Evolutionary conservation across 345 rosid genomes (phyloP).

Genomic region (Durio zibethinus): DNA sequence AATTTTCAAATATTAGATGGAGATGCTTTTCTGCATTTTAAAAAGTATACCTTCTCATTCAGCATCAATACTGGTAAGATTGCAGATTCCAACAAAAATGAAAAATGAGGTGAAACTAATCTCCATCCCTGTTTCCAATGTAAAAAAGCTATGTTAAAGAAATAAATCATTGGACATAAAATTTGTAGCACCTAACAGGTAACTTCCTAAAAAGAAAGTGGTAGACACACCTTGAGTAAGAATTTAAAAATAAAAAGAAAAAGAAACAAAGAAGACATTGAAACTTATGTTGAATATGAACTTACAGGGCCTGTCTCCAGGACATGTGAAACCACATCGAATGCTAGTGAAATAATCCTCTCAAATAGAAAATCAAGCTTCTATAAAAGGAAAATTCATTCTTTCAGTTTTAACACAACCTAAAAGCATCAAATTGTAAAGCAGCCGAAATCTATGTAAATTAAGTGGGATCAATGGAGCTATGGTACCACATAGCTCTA

Average conservation of each 20-base stretch:
- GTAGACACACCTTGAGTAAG: neutral
- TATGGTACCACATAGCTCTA: neutral
- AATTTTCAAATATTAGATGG: neutral
- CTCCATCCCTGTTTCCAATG: slow-evolving; percentile 74
- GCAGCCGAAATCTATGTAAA: neutral
- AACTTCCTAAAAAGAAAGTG: slow-evolving; percentile 5
- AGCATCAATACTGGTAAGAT: slow-evolving; percentile 69
- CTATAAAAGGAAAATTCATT: slow-evolving; percentile 35
- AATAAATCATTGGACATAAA: neutral
- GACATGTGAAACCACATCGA: slow-evolving; percentile 69
- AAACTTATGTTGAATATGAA: slow-evolving; percentile 16
- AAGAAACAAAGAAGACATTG: slow-evolving; percentile 1
- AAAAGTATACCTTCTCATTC: slow-evolving; percentile 64
- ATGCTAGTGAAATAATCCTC: slow-evolving; percentile 72
- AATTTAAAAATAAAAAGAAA: neutral
- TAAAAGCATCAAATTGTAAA: slow-evolving; percentile 10
- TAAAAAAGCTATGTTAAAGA: slow-evolving; percentile 16
- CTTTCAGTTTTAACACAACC: neutral
- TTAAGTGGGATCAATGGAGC: neutral
- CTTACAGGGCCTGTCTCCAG: slow-evolving; percentile 88
- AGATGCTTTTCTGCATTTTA: neutral
- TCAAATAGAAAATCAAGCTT: slow-evolving; percentile 60
- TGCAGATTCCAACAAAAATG: slow-evolving; percentile 67
- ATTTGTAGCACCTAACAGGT: neutral
- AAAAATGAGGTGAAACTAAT: slow-evolving; percentile 81